Evolutionary conservation across 2,329 filamentous ascomycete genomes (phyloP).

Genomic region (Penicillium sp.): DNA sequence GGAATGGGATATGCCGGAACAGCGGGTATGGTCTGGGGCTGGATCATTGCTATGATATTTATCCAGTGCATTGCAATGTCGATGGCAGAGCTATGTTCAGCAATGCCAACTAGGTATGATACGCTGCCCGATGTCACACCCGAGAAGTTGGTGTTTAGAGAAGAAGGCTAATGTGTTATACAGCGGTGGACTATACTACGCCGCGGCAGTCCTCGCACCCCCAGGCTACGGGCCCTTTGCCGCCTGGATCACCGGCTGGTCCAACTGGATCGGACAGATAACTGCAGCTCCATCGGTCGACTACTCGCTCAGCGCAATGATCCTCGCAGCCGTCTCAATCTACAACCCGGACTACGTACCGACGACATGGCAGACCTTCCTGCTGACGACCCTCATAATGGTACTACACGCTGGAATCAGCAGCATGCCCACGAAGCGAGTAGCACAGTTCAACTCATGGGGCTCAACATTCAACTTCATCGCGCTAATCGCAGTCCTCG

Average conservation of each 20-base stretch:
- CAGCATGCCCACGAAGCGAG: slow-evolving; percentile 61
- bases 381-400: slow-evolving; percentile 60
- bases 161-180: not conserved
- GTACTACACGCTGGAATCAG: slow-evolving; percentile 59
- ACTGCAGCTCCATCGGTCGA: slow-evolving; percentile 59
- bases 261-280: slow-evolving; percentile 60
- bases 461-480: slow-evolving; percentile 64
- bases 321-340: slow-evolving; percentile 62
- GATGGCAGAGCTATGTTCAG: slow-evolving; percentile 63
- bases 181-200: slow-evolving; percentile 64
- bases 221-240: slow-evolving; percentile 58
- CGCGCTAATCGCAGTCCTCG: slow-evolving; percentile 56
- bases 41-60: slow-evolving; percentile 63
- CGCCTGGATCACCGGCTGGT: slow-evolving; percentile 62
- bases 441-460: slow-evolving; percentile 60
- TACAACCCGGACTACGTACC: slow-evolving; percentile 57
- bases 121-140: too few relatives aligned
- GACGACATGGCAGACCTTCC: slow-evolving; percentile 57
- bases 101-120: slow-evolving; percentile 57
- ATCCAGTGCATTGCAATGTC: slow-evolving; percentile 62
- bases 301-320: slow-evolving; percentile 61
- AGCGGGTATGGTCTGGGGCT: slow-evolving; percentile 65
- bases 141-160: too few relatives aligned
- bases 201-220: slow-evolving; percentile 61
- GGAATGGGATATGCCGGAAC: slow-evolving; percentile 49